A percentile compares a stretch with the other conserved stretches of the same genome.
Evolutionary conservation across 192 early-diverging fungal species (phyloP).

Genomic region (Chytriomyces sp.): DNA sequence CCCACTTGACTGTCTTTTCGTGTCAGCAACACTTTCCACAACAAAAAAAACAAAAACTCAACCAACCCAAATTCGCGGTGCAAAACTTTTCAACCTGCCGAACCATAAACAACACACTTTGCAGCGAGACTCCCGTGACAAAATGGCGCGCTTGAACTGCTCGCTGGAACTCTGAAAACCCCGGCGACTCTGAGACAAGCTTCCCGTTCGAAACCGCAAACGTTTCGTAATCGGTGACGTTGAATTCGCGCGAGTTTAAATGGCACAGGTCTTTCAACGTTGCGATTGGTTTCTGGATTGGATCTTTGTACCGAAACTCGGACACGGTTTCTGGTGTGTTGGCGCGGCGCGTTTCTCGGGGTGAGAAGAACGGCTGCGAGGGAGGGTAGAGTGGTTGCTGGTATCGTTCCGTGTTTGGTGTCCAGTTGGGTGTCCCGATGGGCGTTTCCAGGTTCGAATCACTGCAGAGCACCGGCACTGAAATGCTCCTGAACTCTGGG

Average conservation of each 20-base stretch:
- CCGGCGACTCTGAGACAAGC: neutral
- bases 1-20: constrained; percentile 23
- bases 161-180: constrained; percentile 4
- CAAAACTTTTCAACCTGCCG: constrained; percentile 22
- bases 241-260: neutral
- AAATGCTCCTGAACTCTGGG: neutral
- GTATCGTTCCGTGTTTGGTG: constrained; percentile 23
- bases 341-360: neutral
- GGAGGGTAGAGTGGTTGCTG: constrained; percentile 19
- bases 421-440: constrained; percentile 21
- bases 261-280: neutral
- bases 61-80: neutral
- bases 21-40: neutral
- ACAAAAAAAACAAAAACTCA: neutral
- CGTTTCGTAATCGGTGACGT: neutral
- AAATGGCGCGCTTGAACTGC: neutral
- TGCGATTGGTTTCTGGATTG: constrained; percentile 15
- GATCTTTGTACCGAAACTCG: constrained; percentile 6
- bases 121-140: neutral
- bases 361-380: constrained; percentile 23
- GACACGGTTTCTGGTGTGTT: neutral
- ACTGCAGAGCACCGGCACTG: neutral
- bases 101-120: constrained; percentile 10
- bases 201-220: constrained; percentile 8
- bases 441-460: neutral